Evolutionary conservation across 2,329 filamentous ascomycete genomes (phyloP).

Genomic region (Aureobasidium subglaciale): DNA sequence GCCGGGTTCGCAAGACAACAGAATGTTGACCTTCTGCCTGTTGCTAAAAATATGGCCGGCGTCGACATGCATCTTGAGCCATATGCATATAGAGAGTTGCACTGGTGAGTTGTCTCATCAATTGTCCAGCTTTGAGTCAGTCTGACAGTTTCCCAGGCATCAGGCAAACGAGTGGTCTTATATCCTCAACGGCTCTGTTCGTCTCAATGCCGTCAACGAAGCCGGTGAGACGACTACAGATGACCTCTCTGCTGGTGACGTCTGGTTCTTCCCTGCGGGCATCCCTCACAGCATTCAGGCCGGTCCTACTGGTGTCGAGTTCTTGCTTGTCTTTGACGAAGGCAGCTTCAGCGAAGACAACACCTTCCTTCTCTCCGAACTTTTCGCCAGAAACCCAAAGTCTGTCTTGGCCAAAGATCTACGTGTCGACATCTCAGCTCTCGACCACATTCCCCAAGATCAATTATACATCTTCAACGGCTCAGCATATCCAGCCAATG

Average conservation of each 20-base stretch:
- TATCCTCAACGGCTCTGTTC: slow-evolving; percentile 27
- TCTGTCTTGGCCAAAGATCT: slow-evolving; percentile 39
- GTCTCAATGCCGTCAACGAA: slow-evolving; percentile 27
- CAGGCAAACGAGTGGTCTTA: slow-evolving; percentile 28
- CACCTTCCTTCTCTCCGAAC: slow-evolving; percentile 52
- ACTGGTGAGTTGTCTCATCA: slow-evolving; percentile 20
- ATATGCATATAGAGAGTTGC: slow-evolving; percentile 29
- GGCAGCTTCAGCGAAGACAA: slow-evolving; percentile 53
- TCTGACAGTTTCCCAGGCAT: slow-evolving; percentile 10
- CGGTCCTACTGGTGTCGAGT: slow-evolving; percentile 50
- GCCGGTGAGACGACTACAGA: slow-evolving; percentile 28
- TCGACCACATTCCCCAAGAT: slow-evolving; percentile 32
- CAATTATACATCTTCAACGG: slow-evolving; percentile 39
- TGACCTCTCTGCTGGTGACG: slow-evolving; percentile 37
- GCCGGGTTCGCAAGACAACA: slow-evolving; percentile 37
- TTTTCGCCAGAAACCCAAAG: slow-evolving; percentile 40
- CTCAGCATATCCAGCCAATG: slow-evolving; percentile 31
- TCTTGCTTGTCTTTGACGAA: slow-evolving; percentile 54
- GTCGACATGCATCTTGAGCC: slow-evolving; percentile 36
- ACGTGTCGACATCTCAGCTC: slow-evolving; percentile 30
- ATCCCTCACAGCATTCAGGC: slow-evolving; percentile 31
- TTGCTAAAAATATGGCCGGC: slow-evolving; percentile 37
- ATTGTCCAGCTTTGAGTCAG: background rate
- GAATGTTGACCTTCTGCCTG: slow-evolving; percentile 32
- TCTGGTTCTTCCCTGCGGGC: slow-evolving; percentile 48